phyloP scores from a whole-genome alignment of 805 yeast genomes.

The Candida corydali region DNA sequence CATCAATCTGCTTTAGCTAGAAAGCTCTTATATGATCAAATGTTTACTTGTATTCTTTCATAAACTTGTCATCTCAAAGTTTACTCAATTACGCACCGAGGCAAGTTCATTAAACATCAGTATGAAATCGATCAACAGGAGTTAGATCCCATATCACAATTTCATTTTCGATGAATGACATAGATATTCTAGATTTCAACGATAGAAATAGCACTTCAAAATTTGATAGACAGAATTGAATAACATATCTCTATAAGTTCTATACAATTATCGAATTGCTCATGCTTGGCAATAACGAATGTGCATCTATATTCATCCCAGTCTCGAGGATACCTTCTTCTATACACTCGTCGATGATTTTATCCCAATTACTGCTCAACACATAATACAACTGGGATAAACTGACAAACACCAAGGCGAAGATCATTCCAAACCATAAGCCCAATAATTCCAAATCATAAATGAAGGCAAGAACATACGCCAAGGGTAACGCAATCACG shows the following conservation, averaged over 20 bases:
- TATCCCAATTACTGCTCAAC: conserved; percentile 39
- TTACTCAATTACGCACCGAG: no score
- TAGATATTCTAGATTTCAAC: no score
- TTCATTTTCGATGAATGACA: no score
- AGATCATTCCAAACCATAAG: conserved; percentile 46
- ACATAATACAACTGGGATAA: conserved; percentile 40
- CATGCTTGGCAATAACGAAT: conserved; percentile 28
- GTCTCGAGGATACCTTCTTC: conserved; percentile 41
- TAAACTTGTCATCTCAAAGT: no score
- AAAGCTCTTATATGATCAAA: no score
- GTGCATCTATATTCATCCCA: conserved; percentile 26
- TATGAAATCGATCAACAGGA: no score
- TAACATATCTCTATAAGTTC: neutral
- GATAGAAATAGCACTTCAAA: no score
- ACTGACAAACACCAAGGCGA: conserved; percentile 40
- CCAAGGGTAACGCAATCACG: conserved; percentile 46
- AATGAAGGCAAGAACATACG: conserved; percentile 40
- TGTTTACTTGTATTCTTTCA: no score
- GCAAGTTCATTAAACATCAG: no score
- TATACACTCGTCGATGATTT: conserved; percentile 34
- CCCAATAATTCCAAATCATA: conserved; percentile 39
- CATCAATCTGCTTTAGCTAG: no score
- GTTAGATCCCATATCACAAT: no score
- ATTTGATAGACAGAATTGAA: no score
- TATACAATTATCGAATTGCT: conserved; percentile 15